Percentiles rank a stretch among this genome's conserved stretches.
phyloP scores from a whole-genome alignment of 805 yeast genomes.

The Pichia rugopelliculosa region DNA sequence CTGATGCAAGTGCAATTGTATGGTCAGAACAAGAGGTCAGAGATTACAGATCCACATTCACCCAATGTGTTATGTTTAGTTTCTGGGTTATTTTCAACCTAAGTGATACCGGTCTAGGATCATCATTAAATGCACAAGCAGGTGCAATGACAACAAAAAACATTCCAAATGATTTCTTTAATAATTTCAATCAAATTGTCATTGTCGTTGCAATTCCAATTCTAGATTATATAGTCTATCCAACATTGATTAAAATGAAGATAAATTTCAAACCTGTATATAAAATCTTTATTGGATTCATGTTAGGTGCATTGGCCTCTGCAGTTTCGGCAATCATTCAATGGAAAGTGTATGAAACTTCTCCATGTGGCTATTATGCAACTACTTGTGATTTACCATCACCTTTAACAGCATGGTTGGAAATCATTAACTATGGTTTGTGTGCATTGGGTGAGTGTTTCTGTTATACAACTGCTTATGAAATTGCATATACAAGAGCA shows the following conservation, averaged over 20 bases:
- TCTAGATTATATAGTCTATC: constrained; percentile 41
- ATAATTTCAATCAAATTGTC: constrained; percentile 47
- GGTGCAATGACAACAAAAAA: constrained; percentile 46
- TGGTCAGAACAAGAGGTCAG: constrained; percentile 40
- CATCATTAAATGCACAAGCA: constrained; percentile 43
- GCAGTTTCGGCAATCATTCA: constrained; percentile 45
- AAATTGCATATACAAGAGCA: constrained; percentile 45
- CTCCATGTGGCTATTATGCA: constrained; percentile 45
- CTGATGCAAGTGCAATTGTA: constrained; percentile 20
- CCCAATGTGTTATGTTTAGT: constrained; percentile 39
- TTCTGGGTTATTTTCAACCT: constrained; percentile 33
- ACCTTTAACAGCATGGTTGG: constrained; percentile 30
- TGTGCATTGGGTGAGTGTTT: constrained; percentile 48
- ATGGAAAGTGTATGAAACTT: constrained; percentile 38
- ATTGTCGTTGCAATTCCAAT: constrained; percentile 46
- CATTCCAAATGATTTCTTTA: constrained; percentile 50
- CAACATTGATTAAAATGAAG: constrained; percentile 34
- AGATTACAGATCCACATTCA: constrained; percentile 35
- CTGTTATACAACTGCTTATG: constrained; percentile 43
- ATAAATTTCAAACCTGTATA: constrained; percentile 39
- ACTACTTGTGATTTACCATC: constrained; percentile 30
- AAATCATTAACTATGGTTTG: constrained; percentile 28
- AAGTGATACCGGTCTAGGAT: constrained; percentile 44
- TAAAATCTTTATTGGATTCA: constrained; percentile 42
- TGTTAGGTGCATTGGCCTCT: constrained; percentile 39